Conservation (phyloP, 805 yeast genomes). For the Saccharomycopsis sp. region DNA sequence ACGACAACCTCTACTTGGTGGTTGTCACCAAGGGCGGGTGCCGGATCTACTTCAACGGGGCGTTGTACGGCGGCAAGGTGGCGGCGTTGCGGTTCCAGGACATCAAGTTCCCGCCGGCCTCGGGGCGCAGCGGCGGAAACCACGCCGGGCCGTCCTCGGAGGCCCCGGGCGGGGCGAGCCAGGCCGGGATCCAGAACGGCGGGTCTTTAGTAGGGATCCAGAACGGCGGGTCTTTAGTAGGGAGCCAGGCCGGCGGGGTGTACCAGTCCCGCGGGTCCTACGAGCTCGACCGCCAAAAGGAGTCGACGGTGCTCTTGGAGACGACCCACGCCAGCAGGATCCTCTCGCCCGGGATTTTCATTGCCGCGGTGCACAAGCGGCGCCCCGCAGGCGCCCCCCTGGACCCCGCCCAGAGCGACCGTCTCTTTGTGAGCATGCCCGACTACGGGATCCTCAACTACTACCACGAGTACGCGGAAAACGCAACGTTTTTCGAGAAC, state of each 20-base stretch:
- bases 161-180: too few species aligned
- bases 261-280: conserved; percentile 17
- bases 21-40: conserved; percentile 83
- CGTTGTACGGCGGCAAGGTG: conserved; percentile 29
- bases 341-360: conserved; percentile 80
- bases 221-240: too few species aligned
- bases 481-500: conserved; percentile 65
- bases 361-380: conserved; percentile 51
- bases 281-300: conserved; percentile 49
- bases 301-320: conserved; percentile 46
- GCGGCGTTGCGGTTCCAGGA: conserved; percentile 40
- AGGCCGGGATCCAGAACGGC: conserved; percentile 25
- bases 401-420: conserved; percentile 27
- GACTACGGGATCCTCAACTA: conserved; percentile 81
- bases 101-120: conserved; percentile 66
- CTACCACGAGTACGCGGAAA: conserved; percentile 66
- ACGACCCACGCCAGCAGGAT: conserved; percentile 54
- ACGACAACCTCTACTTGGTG: conserved; percentile 61
- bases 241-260: conserved; percentile 19
- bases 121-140: too few species aligned
- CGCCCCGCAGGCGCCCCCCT: too few species aligned
- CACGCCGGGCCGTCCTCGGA: too few species aligned
- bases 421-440: conserved; percentile 67
- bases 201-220: too few species aligned
- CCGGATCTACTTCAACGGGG: conserved; percentile 52